Percentiles rank a stretch among this genome's conserved stretches.
Conservation (phyloP, 352 stramenopile genomes). For the Phytophthora ramorum region DNA sequence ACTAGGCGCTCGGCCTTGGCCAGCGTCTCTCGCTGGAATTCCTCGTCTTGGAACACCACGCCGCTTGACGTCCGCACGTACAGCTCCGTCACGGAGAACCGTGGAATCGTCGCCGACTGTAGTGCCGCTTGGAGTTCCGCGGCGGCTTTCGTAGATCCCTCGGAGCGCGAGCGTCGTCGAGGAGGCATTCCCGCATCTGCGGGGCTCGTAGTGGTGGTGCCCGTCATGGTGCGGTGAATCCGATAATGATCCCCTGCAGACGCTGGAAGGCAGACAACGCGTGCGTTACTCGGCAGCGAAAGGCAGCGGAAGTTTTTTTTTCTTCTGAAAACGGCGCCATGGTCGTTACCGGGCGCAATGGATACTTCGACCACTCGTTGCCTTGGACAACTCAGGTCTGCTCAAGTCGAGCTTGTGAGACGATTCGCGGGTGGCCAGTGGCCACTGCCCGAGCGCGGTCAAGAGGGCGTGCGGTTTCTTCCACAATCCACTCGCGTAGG, state of each 20-base stretch:
- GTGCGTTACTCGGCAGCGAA: slow-evolving; percentile 23
- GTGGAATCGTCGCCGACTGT: background rate
- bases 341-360: slow-evolving; percentile 2
- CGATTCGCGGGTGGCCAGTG: slow-evolving; percentile 1
- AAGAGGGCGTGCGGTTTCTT: slow-evolving; percentile 20
- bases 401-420: slow-evolving; percentile 12
- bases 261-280: slow-evolving; percentile 8
- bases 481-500: slow-evolving; percentile 16
- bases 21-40: slow-evolving; percentile 35
- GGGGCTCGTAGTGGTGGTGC: background rate
- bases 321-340: slow-evolving; percentile 18
- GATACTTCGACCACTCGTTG: background rate
- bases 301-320: slow-evolving; percentile 35
- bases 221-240: slow-evolving; percentile 27
- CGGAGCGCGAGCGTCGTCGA: slow-evolving; percentile 32
- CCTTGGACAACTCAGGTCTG: slow-evolving; percentile 3
- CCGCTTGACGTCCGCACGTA: slow-evolving; percentile 36
- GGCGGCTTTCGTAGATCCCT: slow-evolving; percentile 25
- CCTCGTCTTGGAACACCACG: slow-evolving; percentile 39
- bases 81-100: slow-evolving; percentile 27
- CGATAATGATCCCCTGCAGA: slow-evolving; percentile 25
- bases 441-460: slow-evolving; percentile 19
- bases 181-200: slow-evolving; percentile 3
- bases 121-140: slow-evolving; percentile 6
- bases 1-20: slow-evolving; percentile 37